Conservation (phyloP, 2,329 filamentous ascomycete genomes). For the Nemania sp. region DNA sequence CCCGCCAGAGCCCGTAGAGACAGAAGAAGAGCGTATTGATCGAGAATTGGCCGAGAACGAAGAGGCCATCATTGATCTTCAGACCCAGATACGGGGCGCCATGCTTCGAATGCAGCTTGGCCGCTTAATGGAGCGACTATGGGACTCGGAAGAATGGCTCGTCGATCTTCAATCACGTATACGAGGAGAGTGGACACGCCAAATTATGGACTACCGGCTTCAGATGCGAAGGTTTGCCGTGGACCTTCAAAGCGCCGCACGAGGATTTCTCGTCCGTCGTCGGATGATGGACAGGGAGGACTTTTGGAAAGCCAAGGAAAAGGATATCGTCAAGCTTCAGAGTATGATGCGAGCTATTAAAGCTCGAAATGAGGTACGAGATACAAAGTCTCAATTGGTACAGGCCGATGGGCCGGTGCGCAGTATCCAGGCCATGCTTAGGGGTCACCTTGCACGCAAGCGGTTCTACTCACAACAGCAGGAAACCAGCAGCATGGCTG, state of each 20-base stretch:
- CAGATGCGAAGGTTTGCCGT: slow-evolving; percentile 86
- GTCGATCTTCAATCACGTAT: slow-evolving; percentile 88
- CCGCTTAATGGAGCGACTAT: slow-evolving; percentile 86
- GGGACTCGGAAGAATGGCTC: slow-evolving; percentile 84
- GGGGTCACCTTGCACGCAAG: slow-evolving; percentile 74
- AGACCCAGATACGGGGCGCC: slow-evolving; percentile 87
- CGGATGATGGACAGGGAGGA: slow-evolving; percentile 71
- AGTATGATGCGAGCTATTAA: slow-evolving; percentile 80
- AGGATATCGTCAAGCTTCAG: slow-evolving; percentile 82
- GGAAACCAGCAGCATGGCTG: slow-evolving; percentile 64
- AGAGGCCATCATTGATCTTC: slow-evolving; percentile 78
- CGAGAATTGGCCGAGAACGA: slow-evolving; percentile 85
- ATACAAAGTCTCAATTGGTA: slow-evolving; percentile 69
- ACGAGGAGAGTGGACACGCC: slow-evolving; percentile 86
- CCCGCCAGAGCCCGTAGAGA: slow-evolving; percentile 83
- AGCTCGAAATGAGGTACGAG: slow-evolving; percentile 68
- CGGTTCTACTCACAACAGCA: slow-evolving; percentile 66
- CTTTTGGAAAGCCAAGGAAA: slow-evolving; percentile 77
- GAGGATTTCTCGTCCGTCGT: slow-evolving; percentile 79
- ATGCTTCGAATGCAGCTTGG: slow-evolving; percentile 81
- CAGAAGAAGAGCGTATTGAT: slow-evolving; percentile 88
- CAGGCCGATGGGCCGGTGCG: slow-evolving; percentile 72
- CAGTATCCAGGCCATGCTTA: slow-evolving; percentile 73
- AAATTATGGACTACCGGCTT: slow-evolving; percentile 83
- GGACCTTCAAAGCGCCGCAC: slow-evolving; percentile 80